phyloP scores from a whole-genome alignment of 2,329 filamentous ascomycete species.

The Zasmidium citrigriseum region DNA sequence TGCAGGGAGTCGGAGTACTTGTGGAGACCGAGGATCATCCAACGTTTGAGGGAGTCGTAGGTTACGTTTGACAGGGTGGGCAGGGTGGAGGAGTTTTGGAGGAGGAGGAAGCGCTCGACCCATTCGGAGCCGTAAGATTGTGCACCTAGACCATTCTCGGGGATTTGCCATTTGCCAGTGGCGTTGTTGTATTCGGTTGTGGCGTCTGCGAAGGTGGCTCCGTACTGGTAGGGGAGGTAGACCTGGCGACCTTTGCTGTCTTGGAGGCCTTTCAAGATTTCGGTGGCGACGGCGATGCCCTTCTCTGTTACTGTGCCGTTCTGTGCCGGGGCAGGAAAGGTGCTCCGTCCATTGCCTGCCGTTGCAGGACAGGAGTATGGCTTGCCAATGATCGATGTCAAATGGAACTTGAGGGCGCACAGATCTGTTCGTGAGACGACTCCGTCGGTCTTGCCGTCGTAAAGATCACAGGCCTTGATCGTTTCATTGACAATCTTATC shows the following conservation, averaged over 20 bases:
- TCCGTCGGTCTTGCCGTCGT: constrained; percentile 58
- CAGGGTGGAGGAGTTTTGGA: constrained; percentile 34
- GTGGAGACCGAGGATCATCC: constrained; percentile 54
- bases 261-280: constrained; percentile 43
- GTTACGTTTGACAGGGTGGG: constrained; percentile 49
- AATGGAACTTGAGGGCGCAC: constrained; percentile 50
- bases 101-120: constrained; percentile 46
- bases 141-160: constrained; percentile 37
- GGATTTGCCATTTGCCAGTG: constrained; percentile 36
- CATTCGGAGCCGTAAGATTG: constrained; percentile 32
- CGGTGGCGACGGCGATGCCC: constrained; percentile 37
- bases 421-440: constrained; percentile 54
- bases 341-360: constrained; percentile 28
- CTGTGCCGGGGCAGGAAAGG: constrained; percentile 34
- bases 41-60: constrained; percentile 58
- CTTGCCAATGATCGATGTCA: constrained; percentile 49
- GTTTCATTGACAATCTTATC: constrained; percentile 56
- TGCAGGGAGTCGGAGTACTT: constrained; percentile 55
- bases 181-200: constrained; percentile 38
- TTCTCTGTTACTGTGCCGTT: constrained; percentile 37
- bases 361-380: constrained; percentile 46
- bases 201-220: constrained; percentile 37
- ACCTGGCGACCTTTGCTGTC: constrained; percentile 42
- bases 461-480: constrained; percentile 55
- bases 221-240: constrained; percentile 41